phyloP scores from a whole-genome alignment of 208 protist genomes.

The Endotrypanum monterogeii region DNA sequence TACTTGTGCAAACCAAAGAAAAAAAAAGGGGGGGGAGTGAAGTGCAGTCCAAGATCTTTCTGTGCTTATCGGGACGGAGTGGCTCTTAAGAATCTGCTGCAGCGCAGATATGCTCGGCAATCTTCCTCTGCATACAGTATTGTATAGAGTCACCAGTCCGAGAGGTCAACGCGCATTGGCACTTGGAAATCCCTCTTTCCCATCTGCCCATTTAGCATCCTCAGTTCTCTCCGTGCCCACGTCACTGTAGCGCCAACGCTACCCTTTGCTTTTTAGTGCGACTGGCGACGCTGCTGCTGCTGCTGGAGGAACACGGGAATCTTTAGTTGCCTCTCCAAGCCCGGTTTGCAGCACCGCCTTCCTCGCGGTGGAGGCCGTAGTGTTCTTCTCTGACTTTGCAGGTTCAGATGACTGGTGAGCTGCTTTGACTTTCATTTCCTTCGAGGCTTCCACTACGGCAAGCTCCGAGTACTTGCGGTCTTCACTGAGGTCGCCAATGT shows the following conservation, averaged over 20 bases:
- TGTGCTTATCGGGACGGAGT: not conserved
- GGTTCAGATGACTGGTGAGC: conserved; percentile 49
- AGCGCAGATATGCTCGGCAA: not conserved
- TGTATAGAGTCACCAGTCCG: not conserved
- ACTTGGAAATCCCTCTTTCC: not conserved
- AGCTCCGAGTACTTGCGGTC: conserved; percentile 64
- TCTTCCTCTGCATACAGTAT: not conserved
- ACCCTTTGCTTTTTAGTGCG: not conserved
- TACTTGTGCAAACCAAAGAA: not conserved
- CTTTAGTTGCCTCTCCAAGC: conserved; percentile 1
- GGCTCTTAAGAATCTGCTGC: not conserved
- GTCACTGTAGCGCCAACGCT: not conserved
- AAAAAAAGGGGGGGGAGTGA: not conserved
- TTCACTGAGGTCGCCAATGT: conserved; percentile 83
- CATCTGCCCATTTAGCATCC: not conserved
- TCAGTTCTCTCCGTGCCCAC: not conserved
- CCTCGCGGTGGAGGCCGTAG: conserved; percentile 46
- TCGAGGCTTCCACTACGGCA: conserved; percentile 65
- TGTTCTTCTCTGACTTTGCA: conserved; percentile 32
- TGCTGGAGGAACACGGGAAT: conserved; percentile 5
- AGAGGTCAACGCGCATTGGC: not conserved
- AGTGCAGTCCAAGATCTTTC: not conserved
- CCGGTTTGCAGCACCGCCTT: conserved; percentile 3
- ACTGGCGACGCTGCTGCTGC: not conserved
- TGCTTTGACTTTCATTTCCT: conserved; percentile 48